Conservation (phyloP, 2,329 filamentous ascomycete species). For the Aspergillus pseudoviridinutans region DNA sequence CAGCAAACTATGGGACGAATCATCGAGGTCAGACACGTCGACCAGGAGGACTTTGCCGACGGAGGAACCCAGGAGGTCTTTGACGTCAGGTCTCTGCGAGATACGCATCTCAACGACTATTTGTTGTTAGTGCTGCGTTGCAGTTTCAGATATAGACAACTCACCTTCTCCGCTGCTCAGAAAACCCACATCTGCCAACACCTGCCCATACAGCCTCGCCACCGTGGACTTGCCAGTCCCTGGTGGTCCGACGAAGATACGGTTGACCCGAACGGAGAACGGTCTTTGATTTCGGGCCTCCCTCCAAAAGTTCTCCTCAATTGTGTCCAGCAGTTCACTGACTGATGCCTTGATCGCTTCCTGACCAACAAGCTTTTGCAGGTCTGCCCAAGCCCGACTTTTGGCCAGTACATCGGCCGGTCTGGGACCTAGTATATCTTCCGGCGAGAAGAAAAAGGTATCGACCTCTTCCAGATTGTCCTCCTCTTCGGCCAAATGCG, state of each 20-base stretch:
- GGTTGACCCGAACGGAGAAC: slow-evolving; percentile 12
- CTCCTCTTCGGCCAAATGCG: slow-evolving; percentile 11
- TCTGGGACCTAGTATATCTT: slow-evolving; percentile 15
- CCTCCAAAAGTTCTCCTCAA: slow-evolving; percentile 16
- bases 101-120: background rate
- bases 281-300: slow-evolving; percentile 17
- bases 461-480: slow-evolving; percentile 15
- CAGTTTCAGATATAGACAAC: background rate
- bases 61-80: slow-evolving; percentile 4
- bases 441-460: slow-evolving; percentile 17
- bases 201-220: slow-evolving; percentile 16
- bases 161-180: slow-evolving; percentile 11
- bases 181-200: slow-evolving; percentile 16
- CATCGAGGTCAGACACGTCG: slow-evolving; percentile 11
- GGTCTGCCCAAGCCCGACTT: slow-evolving; percentile 13
- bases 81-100: slow-evolving; percentile 3
- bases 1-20: slow-evolving; percentile 1
- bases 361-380: slow-evolving; percentile 17
- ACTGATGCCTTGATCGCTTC: slow-evolving; percentile 14
- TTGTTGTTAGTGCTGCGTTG: background rate
- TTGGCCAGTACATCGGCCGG: slow-evolving; percentile 9
- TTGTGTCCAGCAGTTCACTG: slow-evolving; percentile 10
- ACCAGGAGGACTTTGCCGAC: slow-evolving; percentile 14
- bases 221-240: slow-evolving; percentile 20
- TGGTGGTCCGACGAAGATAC: slow-evolving; percentile 16